Evolutionary conservation across 78 protist species (phyloP).

Genomic region (Chrysochromulina tobinii): DNA sequence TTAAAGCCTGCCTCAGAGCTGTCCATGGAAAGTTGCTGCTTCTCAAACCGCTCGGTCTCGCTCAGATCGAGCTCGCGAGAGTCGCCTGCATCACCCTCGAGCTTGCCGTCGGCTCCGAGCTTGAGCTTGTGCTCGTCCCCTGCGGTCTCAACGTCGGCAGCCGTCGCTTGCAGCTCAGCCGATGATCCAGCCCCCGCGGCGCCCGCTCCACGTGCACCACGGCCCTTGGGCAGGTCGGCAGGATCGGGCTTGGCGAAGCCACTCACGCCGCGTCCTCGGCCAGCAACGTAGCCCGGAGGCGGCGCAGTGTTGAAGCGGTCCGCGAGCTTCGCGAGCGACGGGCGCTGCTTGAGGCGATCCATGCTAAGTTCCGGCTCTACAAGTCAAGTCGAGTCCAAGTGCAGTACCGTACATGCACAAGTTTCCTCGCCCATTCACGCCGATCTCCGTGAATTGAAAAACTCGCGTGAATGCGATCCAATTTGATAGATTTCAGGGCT

Average conservation of each 20-base stretch:
- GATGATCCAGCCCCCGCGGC: no score
- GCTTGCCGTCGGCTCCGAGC: neutral
- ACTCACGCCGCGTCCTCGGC: neutral
- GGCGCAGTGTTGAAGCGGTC: neutral
- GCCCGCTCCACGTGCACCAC: no score
- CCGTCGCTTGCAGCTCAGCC: neutral
- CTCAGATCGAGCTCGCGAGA: neutral
- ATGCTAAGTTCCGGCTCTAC: no score
- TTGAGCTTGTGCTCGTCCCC: neutral
- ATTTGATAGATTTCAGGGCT: no score
- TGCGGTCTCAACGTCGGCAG: neutral
- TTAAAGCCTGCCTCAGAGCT: neutral
- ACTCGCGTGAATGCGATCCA: no score
- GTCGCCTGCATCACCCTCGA: neutral
- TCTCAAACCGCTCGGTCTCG: neutral
- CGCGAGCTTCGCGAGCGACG: constrained; percentile 6
- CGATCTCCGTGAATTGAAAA: no score
- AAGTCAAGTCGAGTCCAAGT: no score
- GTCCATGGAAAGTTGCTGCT: neutral
- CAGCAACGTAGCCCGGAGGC: constrained; percentile 21
- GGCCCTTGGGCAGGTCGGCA: no score
- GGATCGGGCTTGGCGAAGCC: neutral
- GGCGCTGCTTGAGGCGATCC: neutral
- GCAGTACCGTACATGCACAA: no score
- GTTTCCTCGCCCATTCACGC: no score